Conservation (phyloP, 345 rosid species). For the Brassica cretica region DNA sequence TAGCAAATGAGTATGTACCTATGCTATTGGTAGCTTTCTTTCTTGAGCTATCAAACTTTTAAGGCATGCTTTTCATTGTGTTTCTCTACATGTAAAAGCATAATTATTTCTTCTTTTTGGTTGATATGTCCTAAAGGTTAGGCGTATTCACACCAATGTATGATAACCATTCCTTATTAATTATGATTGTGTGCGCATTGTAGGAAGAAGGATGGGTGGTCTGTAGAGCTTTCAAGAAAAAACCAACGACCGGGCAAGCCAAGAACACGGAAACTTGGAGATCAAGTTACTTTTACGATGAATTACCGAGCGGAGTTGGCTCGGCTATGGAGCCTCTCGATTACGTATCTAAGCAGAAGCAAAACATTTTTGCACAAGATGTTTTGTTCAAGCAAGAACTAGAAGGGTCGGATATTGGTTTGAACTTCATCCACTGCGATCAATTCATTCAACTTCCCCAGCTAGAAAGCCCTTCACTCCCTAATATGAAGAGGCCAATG, state of each 20-base stretch:
- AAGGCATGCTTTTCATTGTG: slow-evolving; percentile 46
- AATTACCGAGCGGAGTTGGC: slow-evolving; percentile 53
- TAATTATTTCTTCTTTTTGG: slow-evolving; percentile 46
- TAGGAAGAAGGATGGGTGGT: slow-evolving; percentile 99
- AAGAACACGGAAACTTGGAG: slow-evolving; percentile 72
- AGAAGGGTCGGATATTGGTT: slow-evolving; percentile 52
- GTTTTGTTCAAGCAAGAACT: slow-evolving; percentile 75
- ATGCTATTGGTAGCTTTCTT: slow-evolving; percentile 33
- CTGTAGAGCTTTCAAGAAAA: slow-evolving; percentile 93
- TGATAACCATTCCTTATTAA: neutral
- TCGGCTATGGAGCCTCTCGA: slow-evolving; percentile 56
- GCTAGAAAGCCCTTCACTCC: slow-evolving; percentile 80
- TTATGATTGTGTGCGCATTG: slow-evolving; percentile 18
- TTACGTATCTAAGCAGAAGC: slow-evolving; percentile 51
- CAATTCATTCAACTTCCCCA: slow-evolving; percentile 83
- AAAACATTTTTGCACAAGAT: slow-evolving; percentile 45
- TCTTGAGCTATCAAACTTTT: slow-evolving; percentile 43
- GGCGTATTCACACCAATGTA: slow-evolving; percentile 42
- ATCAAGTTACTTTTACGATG: slow-evolving; percentile 66
- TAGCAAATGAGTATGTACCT: slow-evolving; percentile 36
- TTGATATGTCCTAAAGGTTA: slow-evolving; percentile 27
- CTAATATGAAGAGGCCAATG: slow-evolving; percentile 56
- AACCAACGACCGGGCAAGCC: slow-evolving; percentile 47
- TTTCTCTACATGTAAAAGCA: slow-evolving; percentile 48
- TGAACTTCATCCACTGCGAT: slow-evolving; percentile 54